These are phyloP conservation scores for Beauveria scarabaeidicola DNA, from an alignment of 2,329 filamentous ascomycete genomes.

Conservation along the genomic window DNA sequence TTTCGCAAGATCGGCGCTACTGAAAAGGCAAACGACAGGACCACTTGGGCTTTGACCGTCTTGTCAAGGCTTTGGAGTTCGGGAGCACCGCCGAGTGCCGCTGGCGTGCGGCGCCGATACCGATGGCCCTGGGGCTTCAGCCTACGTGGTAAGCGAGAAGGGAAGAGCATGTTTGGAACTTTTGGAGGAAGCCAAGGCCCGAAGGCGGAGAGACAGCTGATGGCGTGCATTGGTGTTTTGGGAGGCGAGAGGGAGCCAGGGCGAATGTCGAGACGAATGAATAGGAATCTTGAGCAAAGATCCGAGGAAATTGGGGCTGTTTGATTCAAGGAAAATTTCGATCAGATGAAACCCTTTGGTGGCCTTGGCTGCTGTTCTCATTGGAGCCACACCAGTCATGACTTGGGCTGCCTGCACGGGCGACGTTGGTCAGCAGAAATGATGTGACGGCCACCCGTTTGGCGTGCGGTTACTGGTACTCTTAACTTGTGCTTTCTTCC, in stretches of 20 bases:
- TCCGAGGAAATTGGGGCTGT: neutral
- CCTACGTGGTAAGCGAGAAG: neutral
- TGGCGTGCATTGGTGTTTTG: neutral
- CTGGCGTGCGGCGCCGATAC: neutral
- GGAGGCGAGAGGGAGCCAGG: neutral
- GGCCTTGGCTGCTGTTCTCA: neutral
- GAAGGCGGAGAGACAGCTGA: neutral
- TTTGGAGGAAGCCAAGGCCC: neutral
- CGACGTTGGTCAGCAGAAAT: neutral
- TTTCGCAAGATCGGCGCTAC: conserved; percentile 10
- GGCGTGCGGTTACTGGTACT: conserved; percentile 9
- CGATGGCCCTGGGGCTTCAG: conserved; percentile 3
- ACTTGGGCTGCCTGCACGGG: neutral
- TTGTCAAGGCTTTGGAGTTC: neutral
- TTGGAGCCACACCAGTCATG: neutral
- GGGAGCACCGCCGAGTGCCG: conserved; percentile 10
- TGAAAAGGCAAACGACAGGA: neutral
- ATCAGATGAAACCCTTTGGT: neutral
- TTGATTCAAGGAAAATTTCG: neutral
- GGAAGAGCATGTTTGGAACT: neutral
- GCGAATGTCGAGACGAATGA: neutral
- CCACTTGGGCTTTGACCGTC: neutral
- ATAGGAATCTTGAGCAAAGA: too few relatives aligned
- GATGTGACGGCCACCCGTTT: conserved; percentile 2
- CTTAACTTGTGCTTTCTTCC: conserved; percentile 3